phyloP scores from a whole-genome alignment of 1,139 yeast genomes.

The Hyphopichia burtonii region DNA sequence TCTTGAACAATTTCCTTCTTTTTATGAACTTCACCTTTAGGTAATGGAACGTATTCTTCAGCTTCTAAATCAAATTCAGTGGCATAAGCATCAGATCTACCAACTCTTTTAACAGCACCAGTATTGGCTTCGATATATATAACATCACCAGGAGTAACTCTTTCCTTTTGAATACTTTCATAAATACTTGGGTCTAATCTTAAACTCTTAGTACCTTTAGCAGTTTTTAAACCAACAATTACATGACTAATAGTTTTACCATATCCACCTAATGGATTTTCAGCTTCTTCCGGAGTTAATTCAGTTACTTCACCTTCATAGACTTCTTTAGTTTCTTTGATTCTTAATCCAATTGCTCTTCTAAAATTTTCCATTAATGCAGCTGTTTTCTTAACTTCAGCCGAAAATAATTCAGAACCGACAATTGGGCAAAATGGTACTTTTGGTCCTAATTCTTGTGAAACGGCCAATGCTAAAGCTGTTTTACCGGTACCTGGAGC shows the following conservation, averaged over 20 bases:
- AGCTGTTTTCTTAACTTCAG: constrained; percentile 96
- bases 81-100: constrained; percentile 97
- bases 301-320: constrained; percentile 98
- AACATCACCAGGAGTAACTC: constrained; percentile 93
- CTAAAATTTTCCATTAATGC: constrained; percentile 97
- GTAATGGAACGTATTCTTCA: constrained; percentile 96
- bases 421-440: constrained; percentile 98
- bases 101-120: constrained; percentile 96
- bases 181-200: constrained; percentile 94
- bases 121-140: constrained; percentile 96
- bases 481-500: constrained; percentile 99
- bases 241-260: constrained; percentile 97
- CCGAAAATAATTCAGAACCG: constrained; percentile 92
- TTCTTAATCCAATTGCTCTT: constrained; percentile 92
- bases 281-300: constrained; percentile 94
- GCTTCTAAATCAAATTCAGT: constrained; percentile 98
- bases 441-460: constrained; percentile 97
- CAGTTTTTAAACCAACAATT: constrained; percentile 89
- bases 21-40: constrained; percentile 98
- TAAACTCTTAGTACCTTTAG: constrained; percentile 91
- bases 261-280: constrained; percentile 95
- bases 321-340: constrained; percentile 95
- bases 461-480: constrained; percentile 91
- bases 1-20: constrained; percentile 98
- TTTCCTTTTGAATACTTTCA: constrained; percentile 93